Conservation (phyloP, 306 rosid species). For the Casuarina equisetifolia region DNA sequence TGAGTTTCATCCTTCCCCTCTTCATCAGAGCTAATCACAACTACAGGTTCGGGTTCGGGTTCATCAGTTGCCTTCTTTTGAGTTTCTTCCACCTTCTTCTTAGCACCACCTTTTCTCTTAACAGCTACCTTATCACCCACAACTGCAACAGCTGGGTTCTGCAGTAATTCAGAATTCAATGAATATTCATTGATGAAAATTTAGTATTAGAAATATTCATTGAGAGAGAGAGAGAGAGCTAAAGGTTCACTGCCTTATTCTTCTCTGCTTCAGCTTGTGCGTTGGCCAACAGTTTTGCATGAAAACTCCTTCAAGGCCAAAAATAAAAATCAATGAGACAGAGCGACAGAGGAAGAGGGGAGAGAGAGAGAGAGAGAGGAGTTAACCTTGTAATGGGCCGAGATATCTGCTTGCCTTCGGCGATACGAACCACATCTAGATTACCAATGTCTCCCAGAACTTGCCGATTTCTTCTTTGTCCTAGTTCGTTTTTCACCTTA, state of each 20-base stretch:
- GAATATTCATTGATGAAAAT: background rate
- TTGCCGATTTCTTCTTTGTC: slow-evolving; percentile 1
- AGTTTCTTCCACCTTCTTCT: slow-evolving; percentile 17
- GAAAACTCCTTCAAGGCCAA: slow-evolving; percentile 9
- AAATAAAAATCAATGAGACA: background rate
- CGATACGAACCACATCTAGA: slow-evolving; percentile 7
- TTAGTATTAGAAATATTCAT: background rate
- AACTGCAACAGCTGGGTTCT: slow-evolving; percentile 26
- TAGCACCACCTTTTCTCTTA: background rate
- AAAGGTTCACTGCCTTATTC: background rate
- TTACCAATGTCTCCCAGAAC: slow-evolving; percentile 38
- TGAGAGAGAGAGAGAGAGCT: background rate
- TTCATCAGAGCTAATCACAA: slow-evolving; percentile 17
- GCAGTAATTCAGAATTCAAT: slow-evolving; percentile 10
- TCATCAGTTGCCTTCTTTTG: slow-evolving; percentile 10
- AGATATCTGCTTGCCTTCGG: slow-evolving; percentile 8
- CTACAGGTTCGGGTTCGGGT: background rate
- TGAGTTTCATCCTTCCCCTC: slow-evolving; percentile 6
- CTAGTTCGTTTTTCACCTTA: background rate
- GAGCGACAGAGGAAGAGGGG: background rate
- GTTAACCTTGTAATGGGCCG: slow-evolving; percentile 27
- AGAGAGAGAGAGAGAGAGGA: background rate
- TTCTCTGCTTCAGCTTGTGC: slow-evolving; percentile 16
- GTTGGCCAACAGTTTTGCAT: slow-evolving; percentile 22
- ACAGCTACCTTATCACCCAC: background rate